A percentile compares a stretch with the other conserved stretches of the same genome.
Conservation (phyloP, 352 stramenopile genomes). For the Elongisporangium anandrum region DNA sequence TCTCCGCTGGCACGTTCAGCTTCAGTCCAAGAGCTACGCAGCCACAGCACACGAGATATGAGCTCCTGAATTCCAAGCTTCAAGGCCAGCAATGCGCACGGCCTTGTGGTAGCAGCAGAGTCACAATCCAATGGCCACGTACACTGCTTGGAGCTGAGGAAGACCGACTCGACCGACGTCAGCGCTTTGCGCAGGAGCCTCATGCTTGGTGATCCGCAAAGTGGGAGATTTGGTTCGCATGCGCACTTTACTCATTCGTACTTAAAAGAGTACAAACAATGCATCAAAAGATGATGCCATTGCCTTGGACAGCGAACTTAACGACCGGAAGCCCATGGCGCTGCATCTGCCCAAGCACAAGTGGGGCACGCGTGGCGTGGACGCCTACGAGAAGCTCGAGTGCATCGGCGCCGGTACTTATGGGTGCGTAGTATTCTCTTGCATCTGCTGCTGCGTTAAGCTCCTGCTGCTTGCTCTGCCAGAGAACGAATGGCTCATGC, state of each 20-base stretch:
- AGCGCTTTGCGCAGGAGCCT: slow-evolving; percentile 67
- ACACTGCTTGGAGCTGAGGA: slow-evolving; percentile 84
- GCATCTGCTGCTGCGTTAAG: neutral
- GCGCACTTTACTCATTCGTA: slow-evolving; percentile 8
- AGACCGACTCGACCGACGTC: slow-evolving; percentile 67
- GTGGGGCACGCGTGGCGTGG: slow-evolving; percentile 79
- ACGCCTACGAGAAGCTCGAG: slow-evolving; percentile 87
- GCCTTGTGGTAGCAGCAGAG: neutral
- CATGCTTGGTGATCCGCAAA: slow-evolving; percentile 25
- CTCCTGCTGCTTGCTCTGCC: neutral
- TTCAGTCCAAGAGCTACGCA: slow-evolving; percentile 60
- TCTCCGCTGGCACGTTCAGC: slow-evolving; percentile 70
- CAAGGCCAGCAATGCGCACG: neutral
- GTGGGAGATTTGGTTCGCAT: neutral
- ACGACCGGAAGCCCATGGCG: slow-evolving; percentile 44
- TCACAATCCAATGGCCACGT: slow-evolving; percentile 9
- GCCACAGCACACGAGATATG: neutral
- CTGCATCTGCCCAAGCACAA: slow-evolving; percentile 82
- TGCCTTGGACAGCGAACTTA: slow-evolving; percentile 3
- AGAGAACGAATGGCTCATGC: slow-evolving; percentile 4
- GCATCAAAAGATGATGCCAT: neutral
- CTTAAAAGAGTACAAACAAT: slow-evolving; percentile 2
- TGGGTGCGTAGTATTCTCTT: slow-evolving; percentile 31
- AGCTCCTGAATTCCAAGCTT: neutral
- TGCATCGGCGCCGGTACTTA: slow-evolving; percentile 89